These are phyloP conservation scores for Triticum timopheevii DNA, from an alignment of 176 grass and related monocot species.

Conservation along the genomic window DNA sequence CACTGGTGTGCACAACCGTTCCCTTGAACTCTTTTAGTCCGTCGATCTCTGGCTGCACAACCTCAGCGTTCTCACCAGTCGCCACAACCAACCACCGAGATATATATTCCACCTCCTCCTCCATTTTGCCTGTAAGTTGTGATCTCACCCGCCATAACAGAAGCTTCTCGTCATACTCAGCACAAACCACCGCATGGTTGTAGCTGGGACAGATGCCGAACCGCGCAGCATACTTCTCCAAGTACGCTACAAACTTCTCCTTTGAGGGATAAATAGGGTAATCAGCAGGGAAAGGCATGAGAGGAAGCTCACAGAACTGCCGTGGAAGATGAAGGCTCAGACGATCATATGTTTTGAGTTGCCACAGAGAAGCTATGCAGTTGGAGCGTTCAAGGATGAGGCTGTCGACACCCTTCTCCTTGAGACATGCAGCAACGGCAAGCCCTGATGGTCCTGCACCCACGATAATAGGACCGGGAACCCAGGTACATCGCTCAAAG, in stretches of 20 bases:
- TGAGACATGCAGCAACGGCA: conserved; percentile 83
- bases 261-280: conserved; percentile 87
- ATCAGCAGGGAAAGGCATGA: conserved; percentile 70
- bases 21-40: conserved; percentile 63
- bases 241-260: conserved; percentile 80
- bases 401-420: conserved; percentile 67
- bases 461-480: conserved; percentile 75
- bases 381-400: conserved; percentile 78
- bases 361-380: conserved; percentile 93
- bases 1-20: conserved; percentile 70
- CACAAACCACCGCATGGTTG: conserved; percentile 58
- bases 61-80: conserved; percentile 93
- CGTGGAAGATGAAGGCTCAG: conserved; percentile 95
- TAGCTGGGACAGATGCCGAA: conserved; percentile 72
- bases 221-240: conserved; percentile 64
- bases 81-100: conserved; percentile 86
- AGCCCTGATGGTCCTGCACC: conserved; percentile 96
- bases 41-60: conserved; percentile 62
- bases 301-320: conserved; percentile 95
- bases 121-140: conserved; percentile 16
- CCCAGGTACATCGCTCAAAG: conserved; percentile 34
- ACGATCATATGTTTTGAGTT: conserved; percentile 84
- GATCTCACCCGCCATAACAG: conserved; percentile 55
- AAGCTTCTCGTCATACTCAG: conserved; percentile 58
- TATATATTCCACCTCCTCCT: conserved; percentile 46